Evolutionary conservation across 1,284 basidiomycete genomes (phyloP).

Genomic region (Malassezia japonica): DNA sequence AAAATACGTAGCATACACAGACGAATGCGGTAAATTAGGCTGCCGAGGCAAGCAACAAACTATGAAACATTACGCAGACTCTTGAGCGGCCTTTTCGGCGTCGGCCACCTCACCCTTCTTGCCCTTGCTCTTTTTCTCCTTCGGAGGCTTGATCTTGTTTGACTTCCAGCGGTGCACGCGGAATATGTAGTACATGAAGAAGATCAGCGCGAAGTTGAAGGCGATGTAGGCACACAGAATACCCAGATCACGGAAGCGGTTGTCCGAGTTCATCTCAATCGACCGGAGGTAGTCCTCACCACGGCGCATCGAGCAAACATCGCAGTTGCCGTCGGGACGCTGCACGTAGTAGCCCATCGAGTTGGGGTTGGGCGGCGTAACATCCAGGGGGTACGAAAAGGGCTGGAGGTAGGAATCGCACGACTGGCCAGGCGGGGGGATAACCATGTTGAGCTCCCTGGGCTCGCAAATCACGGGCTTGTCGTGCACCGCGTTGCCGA

Average conservation of each 20-base stretch:
- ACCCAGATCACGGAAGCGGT: slow-evolving; percentile 33
- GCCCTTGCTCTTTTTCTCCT: slow-evolving; percentile 1
- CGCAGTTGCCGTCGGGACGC: slow-evolving; percentile 48
- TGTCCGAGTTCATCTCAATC: slow-evolving; percentile 17
- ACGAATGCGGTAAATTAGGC: too few relatives aligned
- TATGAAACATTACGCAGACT: neutral
- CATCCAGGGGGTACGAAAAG: slow-evolving; percentile 26
- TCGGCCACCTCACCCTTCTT: neutral
- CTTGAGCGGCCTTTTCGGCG: neutral
- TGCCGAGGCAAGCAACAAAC: neutral
- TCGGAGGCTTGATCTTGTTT: neutral
- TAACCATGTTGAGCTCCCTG: slow-evolving; percentile 49
- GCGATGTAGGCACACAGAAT: slow-evolving; percentile 59
- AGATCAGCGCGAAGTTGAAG: slow-evolving; percentile 54
- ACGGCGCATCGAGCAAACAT: slow-evolving; percentile 53
- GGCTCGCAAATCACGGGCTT: slow-evolving; percentile 49
- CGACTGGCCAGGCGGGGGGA: slow-evolving; percentile 48
- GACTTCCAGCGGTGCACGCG: slow-evolving; percentile 16
- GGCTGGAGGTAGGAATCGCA: slow-evolving; percentile 50
- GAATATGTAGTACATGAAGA: slow-evolving; percentile 30
- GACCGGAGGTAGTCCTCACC: slow-evolving; percentile 53
- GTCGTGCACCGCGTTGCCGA: slow-evolving; percentile 47
- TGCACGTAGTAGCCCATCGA: slow-evolving; percentile 8
- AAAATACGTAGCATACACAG: too few relatives aligned
- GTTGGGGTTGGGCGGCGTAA: slow-evolving; percentile 3